phyloP scores from a whole-genome alignment of 2,329 filamentous ascomycete genomes.

The Verticillium dahliae region DNA sequence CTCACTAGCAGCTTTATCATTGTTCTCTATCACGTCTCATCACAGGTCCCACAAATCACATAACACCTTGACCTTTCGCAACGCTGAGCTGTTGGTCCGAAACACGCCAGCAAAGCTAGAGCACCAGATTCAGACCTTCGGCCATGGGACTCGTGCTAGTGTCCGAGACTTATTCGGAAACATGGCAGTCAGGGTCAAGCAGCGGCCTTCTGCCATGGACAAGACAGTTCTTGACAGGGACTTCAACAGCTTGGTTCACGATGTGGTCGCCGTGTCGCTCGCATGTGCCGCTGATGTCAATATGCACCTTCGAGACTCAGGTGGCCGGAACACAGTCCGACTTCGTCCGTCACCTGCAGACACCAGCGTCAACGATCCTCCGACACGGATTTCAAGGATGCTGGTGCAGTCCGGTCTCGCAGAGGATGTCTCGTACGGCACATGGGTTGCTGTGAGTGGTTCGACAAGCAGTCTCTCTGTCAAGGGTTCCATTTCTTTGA shows the following conservation, averaged over 20 bases:
- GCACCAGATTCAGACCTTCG: constrained; percentile 45
- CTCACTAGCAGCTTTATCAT: constrained; percentile 67
- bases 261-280: constrained; percentile 60
- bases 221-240: constrained; percentile 49
- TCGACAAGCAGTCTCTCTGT: constrained; percentile 56
- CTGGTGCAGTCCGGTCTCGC: constrained; percentile 56
- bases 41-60: constrained; percentile 53
- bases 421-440: constrained; percentile 38
- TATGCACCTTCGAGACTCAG: constrained; percentile 51
- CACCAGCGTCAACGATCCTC: not conserved
- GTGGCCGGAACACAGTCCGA: constrained; percentile 26
- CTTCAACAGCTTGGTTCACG: constrained; percentile 57
- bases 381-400: constrained; percentile 6
- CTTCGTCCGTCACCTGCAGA: constrained; percentile 19
- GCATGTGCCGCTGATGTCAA: constrained; percentile 55
- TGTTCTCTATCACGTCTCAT: constrained; percentile 71
- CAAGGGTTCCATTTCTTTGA: constrained; percentile 63
- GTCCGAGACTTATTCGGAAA: constrained; percentile 81
- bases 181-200: constrained; percentile 85
- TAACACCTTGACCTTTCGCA: constrained; percentile 64
- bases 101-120: constrained; percentile 54
- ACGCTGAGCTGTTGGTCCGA: constrained; percentile 58
- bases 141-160: constrained; percentile 68
- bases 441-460: constrained; percentile 69
- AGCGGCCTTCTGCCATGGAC: constrained; percentile 53